phyloP scores from a whole-genome alignment of 2,329 filamentous ascomycete species.

The Fusarium pseudonygamai region DNA sequence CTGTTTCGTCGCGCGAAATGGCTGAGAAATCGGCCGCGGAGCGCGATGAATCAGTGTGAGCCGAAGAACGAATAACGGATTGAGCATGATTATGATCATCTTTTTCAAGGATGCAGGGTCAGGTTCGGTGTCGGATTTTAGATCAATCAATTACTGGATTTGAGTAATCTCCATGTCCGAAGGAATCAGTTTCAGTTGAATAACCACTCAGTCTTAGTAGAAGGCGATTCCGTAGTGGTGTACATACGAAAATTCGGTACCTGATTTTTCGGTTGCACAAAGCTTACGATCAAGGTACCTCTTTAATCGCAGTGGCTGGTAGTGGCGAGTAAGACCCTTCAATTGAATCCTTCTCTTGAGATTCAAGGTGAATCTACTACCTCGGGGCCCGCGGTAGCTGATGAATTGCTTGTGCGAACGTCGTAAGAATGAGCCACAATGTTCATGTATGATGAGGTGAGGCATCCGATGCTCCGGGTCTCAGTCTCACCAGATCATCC shows the following conservation, averaged over 20 bases:
- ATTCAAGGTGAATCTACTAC: not conserved
- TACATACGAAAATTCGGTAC: constrained; percentile 24
- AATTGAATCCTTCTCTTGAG: constrained; percentile 9
- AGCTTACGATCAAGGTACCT: constrained; percentile 14
- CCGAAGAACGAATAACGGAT: constrained; percentile 15
- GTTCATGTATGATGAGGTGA: constrained; percentile 12
- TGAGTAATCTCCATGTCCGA: constrained; percentile 11
- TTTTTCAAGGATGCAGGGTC: not conserved
- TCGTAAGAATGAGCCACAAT: constrained; percentile 20
- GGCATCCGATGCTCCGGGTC: constrained; percentile 14
- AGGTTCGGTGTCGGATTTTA: constrained; percentile 16
- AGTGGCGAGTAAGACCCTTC: constrained; percentile 40
- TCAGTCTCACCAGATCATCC: not conserved
- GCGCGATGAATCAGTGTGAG: constrained; percentile 19
- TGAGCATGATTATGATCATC: not conserved
- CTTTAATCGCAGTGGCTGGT: constrained; percentile 35
- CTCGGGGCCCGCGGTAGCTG: constrained; percentile 20
- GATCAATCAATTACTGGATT: constrained; percentile 1
- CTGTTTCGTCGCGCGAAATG: constrained; percentile 15
- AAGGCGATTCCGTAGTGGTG: constrained; percentile 30
- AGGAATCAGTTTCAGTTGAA: not conserved
- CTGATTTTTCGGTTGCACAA: not conserved
- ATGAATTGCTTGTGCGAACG: not conserved
- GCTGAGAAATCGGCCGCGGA: constrained; percentile 26
- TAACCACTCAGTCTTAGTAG: constrained; percentile 7